Percentiles rank a stretch among this genome's conserved stretches.
Conservation (phyloP, 2,329 filamentous ascomycete species). For the Trichoderma afroharzianum region DNA sequence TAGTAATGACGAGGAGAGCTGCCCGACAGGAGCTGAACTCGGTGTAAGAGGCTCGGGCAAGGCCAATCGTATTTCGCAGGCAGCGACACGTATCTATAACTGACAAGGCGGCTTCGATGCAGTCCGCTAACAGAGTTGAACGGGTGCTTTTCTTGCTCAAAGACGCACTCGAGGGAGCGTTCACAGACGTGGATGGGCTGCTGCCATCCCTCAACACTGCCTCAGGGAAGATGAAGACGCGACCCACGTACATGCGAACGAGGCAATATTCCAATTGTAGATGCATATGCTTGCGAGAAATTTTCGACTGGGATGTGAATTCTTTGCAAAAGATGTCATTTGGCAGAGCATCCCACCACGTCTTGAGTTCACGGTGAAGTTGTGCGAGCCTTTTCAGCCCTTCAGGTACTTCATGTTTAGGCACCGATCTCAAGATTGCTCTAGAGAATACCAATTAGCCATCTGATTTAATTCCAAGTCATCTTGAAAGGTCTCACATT, state of each 20-base stretch:
- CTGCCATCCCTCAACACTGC: slow-evolving; percentile 28
- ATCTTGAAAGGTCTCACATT: slow-evolving; percentile 27
- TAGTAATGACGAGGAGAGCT: slow-evolving; percentile 46
- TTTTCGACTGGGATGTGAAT: slow-evolving; percentile 36
- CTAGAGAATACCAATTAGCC: not conserved
- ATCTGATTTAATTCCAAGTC: not conserved
- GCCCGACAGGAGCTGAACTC: slow-evolving; percentile 55
- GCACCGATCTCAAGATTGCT: not conserved
- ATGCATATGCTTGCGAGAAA: slow-evolving; percentile 48
- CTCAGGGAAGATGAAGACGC: slow-evolving; percentile 48
- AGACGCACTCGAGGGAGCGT: slow-evolving; percentile 28
- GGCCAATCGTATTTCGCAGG: slow-evolving; percentile 48
- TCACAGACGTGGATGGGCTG: slow-evolving; percentile 27
- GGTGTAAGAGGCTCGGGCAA: slow-evolving; percentile 53
- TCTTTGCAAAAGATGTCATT: slow-evolving; percentile 34
- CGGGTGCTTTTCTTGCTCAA: slow-evolving; percentile 32
- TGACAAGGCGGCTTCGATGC: slow-evolving; percentile 49
- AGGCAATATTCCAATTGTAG: slow-evolving; percentile 51
- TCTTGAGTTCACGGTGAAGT: slow-evolving; percentile 22
- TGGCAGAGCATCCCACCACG: slow-evolving; percentile 39
- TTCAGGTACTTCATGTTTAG: slow-evolving; percentile 5
- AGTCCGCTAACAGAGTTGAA: slow-evolving; percentile 45
- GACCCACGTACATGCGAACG: slow-evolving; percentile 50
- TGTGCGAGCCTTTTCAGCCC: slow-evolving; percentile 8
- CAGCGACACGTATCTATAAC: slow-evolving; percentile 49